Evolutionary conservation across 345 rosid species (phyloP).

Genomic region (Iberis pinnata): DNA sequence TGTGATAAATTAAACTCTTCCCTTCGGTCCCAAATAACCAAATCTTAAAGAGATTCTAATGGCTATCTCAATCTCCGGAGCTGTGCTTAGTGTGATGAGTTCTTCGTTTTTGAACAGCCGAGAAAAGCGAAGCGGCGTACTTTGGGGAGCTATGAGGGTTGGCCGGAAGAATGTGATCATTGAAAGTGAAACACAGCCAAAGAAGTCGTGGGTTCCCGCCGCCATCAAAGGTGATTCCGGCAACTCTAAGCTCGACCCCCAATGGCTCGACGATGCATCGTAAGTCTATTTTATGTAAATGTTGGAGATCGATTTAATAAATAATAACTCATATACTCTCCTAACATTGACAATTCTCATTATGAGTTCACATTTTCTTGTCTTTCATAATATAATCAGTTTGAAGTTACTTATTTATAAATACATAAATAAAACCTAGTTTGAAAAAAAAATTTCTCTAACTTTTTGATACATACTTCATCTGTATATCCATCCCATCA

Average conservation of each 20-base stretch:
- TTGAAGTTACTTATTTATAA: too few relatives aligned
- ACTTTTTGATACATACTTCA: too few relatives aligned
- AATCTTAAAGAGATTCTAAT: conserved; percentile 1
- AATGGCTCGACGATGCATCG: conserved; percentile 31
- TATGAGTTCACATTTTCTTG: too few relatives aligned
- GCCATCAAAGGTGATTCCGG: conserved; percentile 15
- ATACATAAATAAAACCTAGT: too few relatives aligned
- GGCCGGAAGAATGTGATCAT: conserved; percentile 10
- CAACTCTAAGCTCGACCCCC: conserved; percentile 18
- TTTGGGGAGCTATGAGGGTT: conserved; percentile 2
- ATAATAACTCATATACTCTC: too few relatives aligned
- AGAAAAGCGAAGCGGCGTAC: conserved; percentile 5
- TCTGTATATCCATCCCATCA: too few relatives aligned
- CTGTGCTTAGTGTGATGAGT: conserved; percentile 18
- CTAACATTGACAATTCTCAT: too few relatives aligned
- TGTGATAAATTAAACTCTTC: not conserved
- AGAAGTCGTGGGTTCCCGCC: conserved; percentile 10
- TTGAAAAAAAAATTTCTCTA: too few relatives aligned
- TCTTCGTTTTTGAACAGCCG: conserved; percentile 11
- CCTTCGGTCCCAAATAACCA: not conserved
- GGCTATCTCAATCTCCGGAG: conserved; percentile 23
- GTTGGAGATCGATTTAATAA: not conserved
- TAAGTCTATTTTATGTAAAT: conserved; percentile 21
- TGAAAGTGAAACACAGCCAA: conserved; percentile 13
- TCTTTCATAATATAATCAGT: too few relatives aligned